A percentile compares a stretch with the other conserved stretches of the same genome.
phyloP scores from a whole-genome alignment of 352 stramenopile species.

The Blastocystis sp. region DNA sequence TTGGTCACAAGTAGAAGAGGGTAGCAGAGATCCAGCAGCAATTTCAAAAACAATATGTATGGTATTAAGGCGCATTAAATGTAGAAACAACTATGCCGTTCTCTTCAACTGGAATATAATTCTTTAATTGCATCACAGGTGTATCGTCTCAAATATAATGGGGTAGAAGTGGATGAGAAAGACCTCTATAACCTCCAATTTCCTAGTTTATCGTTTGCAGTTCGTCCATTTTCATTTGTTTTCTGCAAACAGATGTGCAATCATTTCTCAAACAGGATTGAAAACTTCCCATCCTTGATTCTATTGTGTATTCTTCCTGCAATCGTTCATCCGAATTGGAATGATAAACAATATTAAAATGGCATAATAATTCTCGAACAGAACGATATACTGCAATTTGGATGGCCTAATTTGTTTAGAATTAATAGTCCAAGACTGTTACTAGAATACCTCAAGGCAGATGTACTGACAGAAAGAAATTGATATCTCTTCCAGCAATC shows the following conservation, averaged over 20 bases:
- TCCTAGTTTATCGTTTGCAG: not conserved
- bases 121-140: not conserved
- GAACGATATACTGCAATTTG: too few species aligned
- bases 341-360: too few species aligned
- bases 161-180: not conserved
- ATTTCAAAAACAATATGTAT: not conserved
- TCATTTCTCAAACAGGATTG: too few species aligned
- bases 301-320: too few species aligned
- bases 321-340: too few species aligned
- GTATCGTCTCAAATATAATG: not conserved
- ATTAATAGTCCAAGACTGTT: too few species aligned
- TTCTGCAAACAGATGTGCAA: not conserved
- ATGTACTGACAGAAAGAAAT: too few species aligned
- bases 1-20: not conserved
- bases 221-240: not conserved
- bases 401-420: too few species aligned
- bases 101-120: slow-evolving; percentile 12
- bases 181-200: not conserved
- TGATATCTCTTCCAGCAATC: too few species aligned
- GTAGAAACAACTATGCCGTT: slow-evolving; percentile 20
- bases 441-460: too few species aligned
- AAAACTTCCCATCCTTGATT: too few species aligned
- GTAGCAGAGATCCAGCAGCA: not conserved
- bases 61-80: not conserved
- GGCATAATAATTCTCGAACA: too few species aligned